A percentile compares a stretch with the other conserved stretches of the same genome.
These are phyloP conservation scores for Saccharomyces uvarum DNA, from an alignment of 1,139 yeast genomes.

Conservation along the genomic window DNA sequence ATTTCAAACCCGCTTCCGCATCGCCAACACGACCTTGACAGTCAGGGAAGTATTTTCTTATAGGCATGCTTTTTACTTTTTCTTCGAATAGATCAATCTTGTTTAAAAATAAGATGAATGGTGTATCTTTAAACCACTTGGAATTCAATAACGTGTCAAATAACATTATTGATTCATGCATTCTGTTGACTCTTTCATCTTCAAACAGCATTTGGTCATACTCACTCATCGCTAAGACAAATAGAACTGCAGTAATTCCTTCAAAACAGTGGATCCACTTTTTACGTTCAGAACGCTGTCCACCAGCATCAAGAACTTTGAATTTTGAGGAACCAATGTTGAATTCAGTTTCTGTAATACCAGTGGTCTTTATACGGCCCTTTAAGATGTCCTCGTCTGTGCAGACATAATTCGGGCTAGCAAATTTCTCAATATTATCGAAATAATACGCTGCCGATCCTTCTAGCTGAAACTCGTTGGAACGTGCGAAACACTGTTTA, in stretches of 20 bases:
- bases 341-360: slow-evolving; percentile 83
- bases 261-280: slow-evolving; percentile 97
- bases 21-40: slow-evolving; percentile 56
- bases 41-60: slow-evolving; percentile 65
- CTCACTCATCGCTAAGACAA: slow-evolving; percentile 88
- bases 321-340: slow-evolving; percentile 58
- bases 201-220: slow-evolving; percentile 89
- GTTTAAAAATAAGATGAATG: slow-evolving; percentile 81
- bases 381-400: slow-evolving; percentile 75
- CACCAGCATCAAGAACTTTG: slow-evolving; percentile 91
- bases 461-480: slow-evolving; percentile 78
- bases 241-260: slow-evolving; percentile 79
- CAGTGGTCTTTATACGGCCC: slow-evolving; percentile 92
- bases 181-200: slow-evolving; percentile 80
- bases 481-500: slow-evolving; percentile 47
- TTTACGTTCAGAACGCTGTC: slow-evolving; percentile 85
- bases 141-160: slow-evolving; percentile 84
- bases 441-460: slow-evolving; percentile 74
- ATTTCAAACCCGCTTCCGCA: slow-evolving; percentile 57
- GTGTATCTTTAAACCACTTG: slow-evolving; percentile 75
- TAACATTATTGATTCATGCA: slow-evolving; percentile 81
- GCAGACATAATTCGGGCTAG: slow-evolving; percentile 59
- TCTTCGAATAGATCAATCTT: slow-evolving; percentile 75
- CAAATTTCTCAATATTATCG: slow-evolving; percentile 56
- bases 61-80: slow-evolving; percentile 59